Percentiles rank a stretch among this genome's conserved stretches.
Conservation (phyloP, 1,284 basidiomycete genomes). For the Ustilago loliicola region DNA sequence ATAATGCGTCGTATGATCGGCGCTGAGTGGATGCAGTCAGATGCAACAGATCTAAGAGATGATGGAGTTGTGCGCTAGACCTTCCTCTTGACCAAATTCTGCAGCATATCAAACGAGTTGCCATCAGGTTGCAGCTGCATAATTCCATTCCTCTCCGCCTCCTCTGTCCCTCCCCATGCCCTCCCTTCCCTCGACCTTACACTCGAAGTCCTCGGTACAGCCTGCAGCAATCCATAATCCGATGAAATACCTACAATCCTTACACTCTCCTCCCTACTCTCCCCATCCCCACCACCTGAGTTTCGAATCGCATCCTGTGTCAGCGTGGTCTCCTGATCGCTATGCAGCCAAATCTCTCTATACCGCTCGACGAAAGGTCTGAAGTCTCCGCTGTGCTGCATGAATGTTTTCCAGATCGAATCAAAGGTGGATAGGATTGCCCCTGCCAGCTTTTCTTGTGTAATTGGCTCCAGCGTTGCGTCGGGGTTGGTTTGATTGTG, state of each 20-base stretch:
- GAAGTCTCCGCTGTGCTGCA: slow-evolving; percentile 72
- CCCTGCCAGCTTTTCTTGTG: slow-evolving; percentile 83
- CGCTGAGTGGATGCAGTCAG: background rate
- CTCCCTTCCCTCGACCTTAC: slow-evolving; percentile 33
- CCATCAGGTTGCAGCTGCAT: slow-evolving; percentile 89
- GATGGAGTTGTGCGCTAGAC: slow-evolving; percentile 29
- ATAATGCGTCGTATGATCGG: background rate
- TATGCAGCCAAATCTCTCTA: slow-evolving; percentile 86
- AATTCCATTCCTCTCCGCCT: slow-evolving; percentile 24
- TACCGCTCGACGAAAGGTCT: slow-evolving; percentile 74
- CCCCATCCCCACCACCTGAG: background rate
- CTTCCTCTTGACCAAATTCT: slow-evolving; percentile 84
- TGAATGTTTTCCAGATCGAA: slow-evolving; percentile 81
- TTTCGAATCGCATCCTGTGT: slow-evolving; percentile 32
- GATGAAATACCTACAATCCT: slow-evolving; percentile 88
- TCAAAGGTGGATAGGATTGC: slow-evolving; percentile 84
- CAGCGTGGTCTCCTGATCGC: slow-evolving; percentile 71
- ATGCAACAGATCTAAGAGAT: background rate
- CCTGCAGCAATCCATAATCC: slow-evolving; percentile 88
- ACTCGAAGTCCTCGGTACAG: slow-evolving; percentile 74
- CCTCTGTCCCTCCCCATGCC: slow-evolving; percentile 51
- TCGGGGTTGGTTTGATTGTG: slow-evolving; percentile 76
- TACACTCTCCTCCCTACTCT: slow-evolving; percentile 72
- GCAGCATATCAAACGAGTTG: slow-evolving; percentile 96
- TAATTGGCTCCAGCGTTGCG: slow-evolving; percentile 72